Evolutionary conservation across 2,329 filamentous ascomycete species (phyloP), one percentile per base, ranked within the genome.

Genomic region (Eutypella sp.): DNA sequence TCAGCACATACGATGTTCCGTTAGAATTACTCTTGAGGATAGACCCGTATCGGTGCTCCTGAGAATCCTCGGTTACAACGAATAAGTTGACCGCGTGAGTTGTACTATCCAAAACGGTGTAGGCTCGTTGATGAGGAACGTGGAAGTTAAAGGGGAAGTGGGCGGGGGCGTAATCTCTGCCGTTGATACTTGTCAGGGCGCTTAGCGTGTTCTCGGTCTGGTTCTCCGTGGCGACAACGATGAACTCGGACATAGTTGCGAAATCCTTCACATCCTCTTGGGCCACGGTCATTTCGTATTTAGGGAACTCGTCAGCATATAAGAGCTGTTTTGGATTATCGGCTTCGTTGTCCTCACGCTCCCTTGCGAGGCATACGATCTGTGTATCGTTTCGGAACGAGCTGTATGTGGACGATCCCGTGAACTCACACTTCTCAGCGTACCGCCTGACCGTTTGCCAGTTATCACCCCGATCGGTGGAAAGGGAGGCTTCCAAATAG

Each of bases 1-100:
- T 95, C 53, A 95, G 72, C 11, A 96, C 88, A 60, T 96, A 99
- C 2, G 87, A 93, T 1, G 93, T 99, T 44, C 93, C 93, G 62
- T 99, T 97, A 58, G 90, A 96, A 71, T 99, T 99, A 62, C 90
- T 96, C 79, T 97, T 99, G 67, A 99, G 82, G 56, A 99, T 89
- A 20, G 86, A 85, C 31, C 93, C 93, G 57, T 87, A 90, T 48
- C 86, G 80, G 42, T 78, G 80, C 16, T 81, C 84, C 42, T 73
- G 63, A 3, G 72, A 71, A 34, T 76, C 78, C 57, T 87, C 85
- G 34, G 89, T 88, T 1, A 87, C 90, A 40, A 97, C 92, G 60
- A 97, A 95, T 47, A 99, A 70, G 68, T 97, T 97, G 47, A 99
- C 79, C 1, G 93, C 87, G 65, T 97, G 92, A 1, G 90, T 96